phyloP scores from a whole-genome alignment of 805 yeast genomes.

The Starmerella scarabaei region DNA sequence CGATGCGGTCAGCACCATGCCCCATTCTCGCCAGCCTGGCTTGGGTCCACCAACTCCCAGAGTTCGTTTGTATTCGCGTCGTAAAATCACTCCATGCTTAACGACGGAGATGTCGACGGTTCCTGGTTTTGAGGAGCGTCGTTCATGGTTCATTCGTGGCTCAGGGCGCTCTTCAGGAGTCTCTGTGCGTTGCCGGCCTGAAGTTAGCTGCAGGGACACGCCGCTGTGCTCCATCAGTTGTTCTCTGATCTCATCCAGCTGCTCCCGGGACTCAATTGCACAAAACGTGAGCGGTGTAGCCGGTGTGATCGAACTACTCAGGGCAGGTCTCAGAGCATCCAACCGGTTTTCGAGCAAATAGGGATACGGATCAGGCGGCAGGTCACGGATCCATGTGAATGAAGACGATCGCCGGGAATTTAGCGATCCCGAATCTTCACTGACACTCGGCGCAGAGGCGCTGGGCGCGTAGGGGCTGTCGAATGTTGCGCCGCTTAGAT shows the following conservation, averaged over 20 bases:
- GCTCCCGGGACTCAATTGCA: background rate
- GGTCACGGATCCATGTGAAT: slow-evolving; percentile 14
- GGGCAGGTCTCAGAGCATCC: slow-evolving; percentile 26
- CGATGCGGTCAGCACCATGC: slow-evolving; percentile 32
- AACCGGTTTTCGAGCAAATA: slow-evolving; percentile 27
- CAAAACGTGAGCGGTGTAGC: background rate
- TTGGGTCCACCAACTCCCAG: slow-evolving; percentile 19
- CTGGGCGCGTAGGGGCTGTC: background rate
- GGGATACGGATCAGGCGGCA: slow-evolving; percentile 27
- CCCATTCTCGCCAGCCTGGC: slow-evolving; percentile 31
- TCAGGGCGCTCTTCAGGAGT: slow-evolving; percentile 23
- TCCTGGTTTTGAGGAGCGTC: slow-evolving; percentile 24
- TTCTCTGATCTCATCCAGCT: slow-evolving; percentile 2
- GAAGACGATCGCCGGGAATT: slow-evolving; percentile 12
- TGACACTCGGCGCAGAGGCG: background rate
- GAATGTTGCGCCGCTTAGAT: background rate
- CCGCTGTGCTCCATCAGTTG: slow-evolving; percentile 1
- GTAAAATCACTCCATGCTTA: slow-evolving; percentile 29
- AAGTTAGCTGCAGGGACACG: slow-evolving; percentile 26
- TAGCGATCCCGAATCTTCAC: slow-evolving; percentile 9
- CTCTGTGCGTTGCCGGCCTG: slow-evolving; percentile 30
- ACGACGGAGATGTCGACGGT: slow-evolving; percentile 29
- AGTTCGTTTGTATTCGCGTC: slow-evolving; percentile 27
- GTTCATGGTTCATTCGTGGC: slow-evolving; percentile 8
- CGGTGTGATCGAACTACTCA: background rate